A percentile compares a stretch with the other conserved stretches of the same genome.
Evolutionary conservation across 345 rosid species (phyloP).

Genomic region (Litchi chinensis): DNA sequence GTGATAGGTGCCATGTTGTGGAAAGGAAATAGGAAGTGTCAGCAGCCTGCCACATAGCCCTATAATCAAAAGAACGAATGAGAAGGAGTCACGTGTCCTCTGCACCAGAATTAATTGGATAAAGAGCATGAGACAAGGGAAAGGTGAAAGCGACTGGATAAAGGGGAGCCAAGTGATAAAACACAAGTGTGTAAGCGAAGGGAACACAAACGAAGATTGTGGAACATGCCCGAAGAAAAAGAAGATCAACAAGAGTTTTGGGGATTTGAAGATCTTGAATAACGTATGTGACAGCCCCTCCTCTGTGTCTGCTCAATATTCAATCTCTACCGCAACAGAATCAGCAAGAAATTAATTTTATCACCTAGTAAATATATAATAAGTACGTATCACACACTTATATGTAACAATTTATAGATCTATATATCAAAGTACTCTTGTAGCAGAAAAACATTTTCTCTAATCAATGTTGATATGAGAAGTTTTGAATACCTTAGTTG

Average conservation of each 20-base stretch:
- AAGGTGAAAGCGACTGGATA: too few species aligned
- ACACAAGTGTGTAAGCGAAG: too few species aligned
- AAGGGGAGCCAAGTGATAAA: too few species aligned
- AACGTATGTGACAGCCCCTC: conserved; percentile 56
- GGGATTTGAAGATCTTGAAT: conserved; percentile 92
- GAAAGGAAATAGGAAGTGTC: too few species aligned
- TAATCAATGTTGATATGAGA: background rate
- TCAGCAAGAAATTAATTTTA: background rate
- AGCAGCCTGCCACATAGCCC: too few species aligned
- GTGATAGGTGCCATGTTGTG: too few species aligned
- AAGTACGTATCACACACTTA: background rate
- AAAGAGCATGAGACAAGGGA: too few species aligned
- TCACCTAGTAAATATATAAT: conserved; percentile 11
- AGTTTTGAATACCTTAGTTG: background rate
- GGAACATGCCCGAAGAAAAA: too few species aligned
- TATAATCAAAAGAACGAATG: too few species aligned
- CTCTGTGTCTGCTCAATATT: conserved; percentile 65
- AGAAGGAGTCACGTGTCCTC: too few species aligned
- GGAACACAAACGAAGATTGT: too few species aligned
- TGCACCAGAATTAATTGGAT: too few species aligned
- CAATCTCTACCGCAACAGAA: conserved; percentile 44
- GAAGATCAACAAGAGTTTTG: conserved; percentile 67
- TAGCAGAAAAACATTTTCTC: background rate
- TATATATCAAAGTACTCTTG: background rate
- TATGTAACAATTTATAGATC: background rate